phyloP scores from a whole-genome alignment of 805 yeast species.

The Teunomyces stri region DNA sequence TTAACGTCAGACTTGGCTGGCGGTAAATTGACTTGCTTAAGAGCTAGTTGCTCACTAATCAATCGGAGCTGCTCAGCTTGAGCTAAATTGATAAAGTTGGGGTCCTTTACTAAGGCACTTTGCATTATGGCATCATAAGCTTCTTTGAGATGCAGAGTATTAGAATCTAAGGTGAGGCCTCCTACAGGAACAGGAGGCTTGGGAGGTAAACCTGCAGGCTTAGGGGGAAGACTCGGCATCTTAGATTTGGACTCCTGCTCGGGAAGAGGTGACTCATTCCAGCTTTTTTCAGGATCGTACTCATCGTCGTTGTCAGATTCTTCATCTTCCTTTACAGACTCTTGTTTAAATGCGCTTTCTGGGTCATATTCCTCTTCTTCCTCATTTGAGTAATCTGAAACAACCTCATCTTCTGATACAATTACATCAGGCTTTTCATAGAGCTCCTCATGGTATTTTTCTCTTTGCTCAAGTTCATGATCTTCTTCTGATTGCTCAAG shows the following conservation, averaged over 20 bases:
- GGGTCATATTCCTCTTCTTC: conserved; percentile 30
- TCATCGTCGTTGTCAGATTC: conserved; percentile 10
- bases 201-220: conserved; percentile 25
- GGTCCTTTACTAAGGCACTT: conserved; percentile 32
- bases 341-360: conserved; percentile 14
- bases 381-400: conserved; percentile 5
- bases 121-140: conserved; percentile 38
- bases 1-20: conserved; percentile 16
- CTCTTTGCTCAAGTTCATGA: not conserved
- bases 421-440: conserved; percentile 5
- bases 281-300: conserved; percentile 11
- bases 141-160: conserved; percentile 20
- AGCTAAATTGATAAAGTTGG: conserved; percentile 36
- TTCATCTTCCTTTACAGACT: conserved; percentile 1
- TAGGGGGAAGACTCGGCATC: conserved; percentile 12
- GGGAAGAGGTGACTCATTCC: not conserved
- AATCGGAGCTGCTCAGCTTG: conserved; percentile 31
- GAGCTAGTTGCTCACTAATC: conserved; percentile 36
- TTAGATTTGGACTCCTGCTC: not conserved
- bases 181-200: conserved; percentile 22
- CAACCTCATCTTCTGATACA: not conserved
- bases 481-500: no score
- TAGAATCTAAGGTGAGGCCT: conserved; percentile 7
- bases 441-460: not conserved
- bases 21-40: conserved; percentile 29